phyloP scores from a whole-genome alignment of 163 green algal species.

The Botryococcus braunii region DNA sequence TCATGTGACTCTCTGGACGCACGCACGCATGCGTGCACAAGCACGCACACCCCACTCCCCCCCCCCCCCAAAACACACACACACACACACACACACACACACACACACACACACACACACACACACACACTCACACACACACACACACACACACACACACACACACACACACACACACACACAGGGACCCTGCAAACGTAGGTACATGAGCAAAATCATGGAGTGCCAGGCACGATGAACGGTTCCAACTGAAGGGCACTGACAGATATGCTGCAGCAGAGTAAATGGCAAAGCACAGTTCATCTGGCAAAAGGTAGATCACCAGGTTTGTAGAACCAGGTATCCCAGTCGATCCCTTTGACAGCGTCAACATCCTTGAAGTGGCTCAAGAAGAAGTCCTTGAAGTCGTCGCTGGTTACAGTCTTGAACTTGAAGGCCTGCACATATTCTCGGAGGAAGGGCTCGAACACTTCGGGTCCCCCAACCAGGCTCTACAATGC shows the following conservation, averaged over 20 bases:
- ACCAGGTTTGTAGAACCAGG: conserved; percentile 65
- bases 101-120: not conserved
- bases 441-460: conserved; percentile 66
- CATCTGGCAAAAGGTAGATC: not conserved
- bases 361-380: conserved; percentile 46
- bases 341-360: conserved; percentile 69
- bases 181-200: not conserved
- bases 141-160: not conserved
- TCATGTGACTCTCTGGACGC: too few species aligned
- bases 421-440: conserved; percentile 38
- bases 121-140: not conserved
- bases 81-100: not conserved
- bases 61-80: too few species aligned
- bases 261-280: too few species aligned
- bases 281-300: too few species aligned
- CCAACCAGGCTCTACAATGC: conserved; percentile 50
- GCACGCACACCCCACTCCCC: conserved; percentile 2
- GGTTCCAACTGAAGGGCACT: too few species aligned
- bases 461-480: conserved; percentile 49
- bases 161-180: not conserved
- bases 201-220: not conserved
- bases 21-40: not conserved
- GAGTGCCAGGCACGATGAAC: too few species aligned
- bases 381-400: conserved; percentile 53
- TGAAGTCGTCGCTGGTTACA: conserved; percentile 62